Evolutionary conservation across 805 yeast genomes (phyloP).

Genomic region (Priceomyces melissophilus): DNA sequence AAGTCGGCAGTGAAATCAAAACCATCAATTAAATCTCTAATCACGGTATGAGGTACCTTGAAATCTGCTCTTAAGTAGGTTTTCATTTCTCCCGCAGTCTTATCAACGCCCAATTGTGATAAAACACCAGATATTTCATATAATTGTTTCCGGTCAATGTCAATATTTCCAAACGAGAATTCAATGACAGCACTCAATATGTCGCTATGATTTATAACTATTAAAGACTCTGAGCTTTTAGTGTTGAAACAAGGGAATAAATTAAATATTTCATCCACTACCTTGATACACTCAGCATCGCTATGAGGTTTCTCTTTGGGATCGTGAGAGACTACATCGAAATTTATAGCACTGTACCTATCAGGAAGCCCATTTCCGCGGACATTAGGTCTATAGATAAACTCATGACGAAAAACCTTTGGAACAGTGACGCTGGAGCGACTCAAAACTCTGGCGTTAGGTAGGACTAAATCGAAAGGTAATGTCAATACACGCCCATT

Average conservation of each 20-base stretch:
- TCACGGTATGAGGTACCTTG: slow-evolving; percentile 73
- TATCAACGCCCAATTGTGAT: slow-evolving; percentile 74
- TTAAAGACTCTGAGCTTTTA: slow-evolving; percentile 46
- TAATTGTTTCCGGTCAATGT: slow-evolving; percentile 58
- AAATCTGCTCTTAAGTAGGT: slow-evolving; percentile 47
- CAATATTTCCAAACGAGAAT: slow-evolving; percentile 78
- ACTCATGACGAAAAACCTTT: slow-evolving; percentile 72
- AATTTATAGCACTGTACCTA: slow-evolving; percentile 77
- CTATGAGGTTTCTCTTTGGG: slow-evolving; percentile 44
- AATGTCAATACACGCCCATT: slow-evolving; percentile 86
- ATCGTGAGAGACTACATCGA: slow-evolving; percentile 69
- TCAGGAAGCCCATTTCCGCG: slow-evolving; percentile 66
- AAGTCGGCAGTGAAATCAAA: slow-evolving; percentile 78
- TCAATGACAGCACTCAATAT: slow-evolving; percentile 61
- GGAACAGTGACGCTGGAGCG: slow-evolving; percentile 47
- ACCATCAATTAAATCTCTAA: slow-evolving; percentile 69
- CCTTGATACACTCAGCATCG: slow-evolving; percentile 88
- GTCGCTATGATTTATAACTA: slow-evolving; percentile 78
- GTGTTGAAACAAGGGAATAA: slow-evolving; percentile 63
- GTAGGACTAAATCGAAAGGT: slow-evolving; percentile 86
- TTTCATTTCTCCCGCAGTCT: slow-evolving; percentile 57
- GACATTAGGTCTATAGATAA: slow-evolving; percentile 67
- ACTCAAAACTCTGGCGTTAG: slow-evolving; percentile 83
- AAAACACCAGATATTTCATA: slow-evolving; percentile 64
- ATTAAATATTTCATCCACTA: slow-evolving; percentile 68